Evolutionary conservation across 2,329 filamentous ascomycete species (phyloP), one percentile per base, ranked within the genome.

Genomic region (Exophiala xenobiotica): DNA sequence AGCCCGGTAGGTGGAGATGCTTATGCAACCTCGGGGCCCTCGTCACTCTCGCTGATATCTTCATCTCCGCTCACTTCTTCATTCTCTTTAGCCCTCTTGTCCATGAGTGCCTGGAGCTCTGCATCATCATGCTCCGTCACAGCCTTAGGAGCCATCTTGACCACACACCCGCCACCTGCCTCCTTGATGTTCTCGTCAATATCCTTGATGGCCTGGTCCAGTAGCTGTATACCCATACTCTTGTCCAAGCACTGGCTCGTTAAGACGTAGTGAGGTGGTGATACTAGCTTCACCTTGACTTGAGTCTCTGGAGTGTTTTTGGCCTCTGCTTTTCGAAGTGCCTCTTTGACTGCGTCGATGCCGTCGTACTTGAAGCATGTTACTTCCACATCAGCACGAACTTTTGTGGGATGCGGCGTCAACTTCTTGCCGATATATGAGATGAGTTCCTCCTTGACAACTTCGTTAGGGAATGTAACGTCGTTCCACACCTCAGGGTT

Each of bases 141-240:
- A 3, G 95, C 93, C 84, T 97, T 97, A 62, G 93, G 93, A 65
- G 93, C 91, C 93, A 99, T 99, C 83, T 95, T 96, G 64, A 96
- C 87, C 37, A 86, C 81, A 67, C 92, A 87, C 67, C 83, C 84
- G 56, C 93, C 93, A 47, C 88, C 88, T 1, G 87, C 81, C 39
- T 73, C 78, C 68, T 85, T 82, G 68, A 99, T 99, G 70, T 80
- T 90, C 66, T 76, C 80, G 64, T 87, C 81, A 64, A 99, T 91
- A 64, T 91, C 88, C 65, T 87, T 79, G 63, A 99, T 99, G 14
- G 93, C 90, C 67, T 90, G 86, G 71, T 96, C 89, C 62, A 99
- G 77, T 57, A 86, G 82, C 56, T 83, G 76, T 65, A 99, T 96
- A 53, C 93, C 93, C 45, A 85, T 77, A 59, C 74, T 83, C 80